These are phyloP conservation scores for Nannizziopsis arthrosporioides DNA, from an alignment of 2,329 filamentous ascomycete species.

Conservation along the genomic window DNA sequence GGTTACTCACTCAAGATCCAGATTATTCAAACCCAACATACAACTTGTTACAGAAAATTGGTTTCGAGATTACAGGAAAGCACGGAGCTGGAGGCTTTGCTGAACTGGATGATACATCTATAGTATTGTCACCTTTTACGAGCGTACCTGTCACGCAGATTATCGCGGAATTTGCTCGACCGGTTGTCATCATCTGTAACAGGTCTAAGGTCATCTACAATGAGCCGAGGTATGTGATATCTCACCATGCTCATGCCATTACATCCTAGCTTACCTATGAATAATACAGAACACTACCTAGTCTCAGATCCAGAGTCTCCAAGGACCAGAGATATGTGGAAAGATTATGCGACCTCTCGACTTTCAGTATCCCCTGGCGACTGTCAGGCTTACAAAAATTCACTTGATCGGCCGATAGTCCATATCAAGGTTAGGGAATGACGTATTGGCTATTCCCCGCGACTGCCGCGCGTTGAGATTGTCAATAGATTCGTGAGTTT, in stretches of 20 bases:
- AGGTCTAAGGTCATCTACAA: not conserved
- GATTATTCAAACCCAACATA: slow-evolving; percentile 7
- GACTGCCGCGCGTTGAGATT: too few relatives aligned
- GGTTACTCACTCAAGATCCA: slow-evolving; percentile 19
- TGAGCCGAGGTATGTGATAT: not conserved
- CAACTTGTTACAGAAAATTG: slow-evolving; percentile 16
- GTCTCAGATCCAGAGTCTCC: slow-evolving; percentile 4
- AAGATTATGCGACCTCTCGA: not conserved
- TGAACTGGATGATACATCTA: slow-evolving; percentile 3
- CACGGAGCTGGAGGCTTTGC: slow-evolving; percentile 16
- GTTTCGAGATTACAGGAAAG: slow-evolving; percentile 20
- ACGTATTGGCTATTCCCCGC: too few relatives aligned
- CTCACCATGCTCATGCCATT: not conserved
- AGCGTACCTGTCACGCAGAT: slow-evolving; percentile 27
- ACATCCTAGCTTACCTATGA: not conserved
- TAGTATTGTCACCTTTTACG: not conserved
- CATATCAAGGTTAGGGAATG: too few relatives aligned
- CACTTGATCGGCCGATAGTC: too few relatives aligned
- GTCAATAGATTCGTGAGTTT: too few relatives aligned
- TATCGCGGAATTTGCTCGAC: slow-evolving; percentile 30
- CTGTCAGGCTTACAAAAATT: too few relatives aligned
- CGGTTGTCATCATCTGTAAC: slow-evolving; percentile 22
- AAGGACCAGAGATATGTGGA: slow-evolving; percentile 7
- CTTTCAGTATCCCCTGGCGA: too few relatives aligned
- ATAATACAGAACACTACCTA: not conserved